Evolutionary conservation across 2,329 filamentous ascomycete genomes (phyloP).

Genomic region (Calycina herbarum): DNA sequence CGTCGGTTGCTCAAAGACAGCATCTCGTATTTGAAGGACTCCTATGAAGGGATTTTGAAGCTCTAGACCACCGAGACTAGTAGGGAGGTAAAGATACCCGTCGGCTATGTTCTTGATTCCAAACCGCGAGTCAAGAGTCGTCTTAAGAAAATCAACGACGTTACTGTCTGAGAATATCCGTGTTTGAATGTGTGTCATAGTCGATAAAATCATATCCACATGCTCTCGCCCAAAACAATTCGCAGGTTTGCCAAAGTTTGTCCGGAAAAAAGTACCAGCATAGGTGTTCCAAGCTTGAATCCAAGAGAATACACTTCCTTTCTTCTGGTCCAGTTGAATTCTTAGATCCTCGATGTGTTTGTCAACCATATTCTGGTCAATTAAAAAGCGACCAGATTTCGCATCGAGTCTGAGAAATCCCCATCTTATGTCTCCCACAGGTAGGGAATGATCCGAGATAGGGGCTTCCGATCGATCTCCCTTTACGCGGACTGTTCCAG

Average conservation of each 20-base stretch:
- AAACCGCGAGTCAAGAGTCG: slow-evolving; percentile 51
- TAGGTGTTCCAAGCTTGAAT: slow-evolving; percentile 62
- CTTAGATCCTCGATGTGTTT: slow-evolving; percentile 57
- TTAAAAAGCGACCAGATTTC: slow-evolving; percentile 50
- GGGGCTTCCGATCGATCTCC: slow-evolving; percentile 22
- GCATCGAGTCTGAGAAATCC: slow-evolving; percentile 57
- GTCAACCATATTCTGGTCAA: slow-evolving; percentile 56
- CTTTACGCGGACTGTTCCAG: slow-evolving; percentile 49
- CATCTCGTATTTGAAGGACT: slow-evolving; percentile 34
- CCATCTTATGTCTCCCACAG: slow-evolving; percentile 56
- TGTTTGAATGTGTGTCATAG: slow-evolving; percentile 52
- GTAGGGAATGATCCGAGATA: slow-evolving; percentile 40
- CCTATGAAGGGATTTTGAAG: slow-evolving; percentile 44
- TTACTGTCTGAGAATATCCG: slow-evolving; percentile 47
- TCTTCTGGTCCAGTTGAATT: slow-evolving; percentile 50
- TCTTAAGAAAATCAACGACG: slow-evolving; percentile 49
- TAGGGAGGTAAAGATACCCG: slow-evolving; percentile 44
- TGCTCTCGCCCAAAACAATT: slow-evolving; percentile 55
- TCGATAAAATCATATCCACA: slow-evolving; percentile 54
- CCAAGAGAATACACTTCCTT: slow-evolving; percentile 56
- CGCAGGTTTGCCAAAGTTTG: slow-evolving; percentile 57
- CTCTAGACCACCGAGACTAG: slow-evolving; percentile 43
- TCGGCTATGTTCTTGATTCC: slow-evolving; percentile 41
- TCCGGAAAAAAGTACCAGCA: slow-evolving; percentile 55
- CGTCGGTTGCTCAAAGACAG: slow-evolving; percentile 30